phyloP scores from a whole-genome alignment of 805 yeast species.

The Metschnikowia shivogae region DNA sequence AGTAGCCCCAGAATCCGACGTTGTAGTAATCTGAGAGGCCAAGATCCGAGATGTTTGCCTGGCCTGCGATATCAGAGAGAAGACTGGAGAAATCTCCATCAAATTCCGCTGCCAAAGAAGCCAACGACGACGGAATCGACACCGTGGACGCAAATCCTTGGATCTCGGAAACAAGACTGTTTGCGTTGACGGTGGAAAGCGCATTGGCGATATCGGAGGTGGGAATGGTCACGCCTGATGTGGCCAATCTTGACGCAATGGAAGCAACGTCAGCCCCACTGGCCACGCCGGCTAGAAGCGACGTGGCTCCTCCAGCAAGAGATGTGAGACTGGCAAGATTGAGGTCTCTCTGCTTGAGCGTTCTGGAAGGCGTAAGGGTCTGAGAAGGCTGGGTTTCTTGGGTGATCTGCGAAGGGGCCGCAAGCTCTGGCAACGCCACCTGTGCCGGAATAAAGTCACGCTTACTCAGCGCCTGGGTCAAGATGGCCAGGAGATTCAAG shows the following conservation, averaged over 20 bases:
- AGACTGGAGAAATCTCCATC: slow-evolving; percentile 14
- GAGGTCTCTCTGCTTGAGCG: slow-evolving; percentile 1
- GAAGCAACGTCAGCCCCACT: slow-evolving; percentile 8
- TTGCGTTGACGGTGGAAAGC: slow-evolving; percentile 4
- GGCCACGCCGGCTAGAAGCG: neutral
- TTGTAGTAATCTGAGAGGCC: slow-evolving; percentile 41
- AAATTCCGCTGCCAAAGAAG: slow-evolving; percentile 12
- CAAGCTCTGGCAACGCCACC: neutral
- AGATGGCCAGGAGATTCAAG: slow-evolving; percentile 29
- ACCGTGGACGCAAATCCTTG: slow-evolving; percentile 12
- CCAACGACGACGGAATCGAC: slow-evolving; percentile 15
- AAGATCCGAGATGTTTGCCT: slow-evolving; percentile 26
- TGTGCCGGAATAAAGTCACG: neutral
- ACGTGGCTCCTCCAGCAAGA: slow-evolving; percentile 4
- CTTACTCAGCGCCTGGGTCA: slow-evolving; percentile 15
- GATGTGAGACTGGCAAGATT: slow-evolving; percentile 6
- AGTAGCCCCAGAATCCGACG: slow-evolving; percentile 42
- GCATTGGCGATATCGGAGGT: slow-evolving; percentile 9
- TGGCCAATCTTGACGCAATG: slow-evolving; percentile 4
- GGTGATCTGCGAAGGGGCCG: neutral
- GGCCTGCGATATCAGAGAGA: slow-evolving; percentile 18
- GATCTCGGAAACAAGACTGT: slow-evolving; percentile 10
- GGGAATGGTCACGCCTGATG: slow-evolving; percentile 6
- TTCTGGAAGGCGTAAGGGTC: slow-evolving; percentile 5
- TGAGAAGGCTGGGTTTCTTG: too few species aligned